A percentile compares a stretch with the other conserved stretches of the same genome.
Evolutionary conservation across 2,329 filamentous ascomycete genomes (phyloP).

Genomic region (Paraphaeosphaeria sporulosa): DNA sequence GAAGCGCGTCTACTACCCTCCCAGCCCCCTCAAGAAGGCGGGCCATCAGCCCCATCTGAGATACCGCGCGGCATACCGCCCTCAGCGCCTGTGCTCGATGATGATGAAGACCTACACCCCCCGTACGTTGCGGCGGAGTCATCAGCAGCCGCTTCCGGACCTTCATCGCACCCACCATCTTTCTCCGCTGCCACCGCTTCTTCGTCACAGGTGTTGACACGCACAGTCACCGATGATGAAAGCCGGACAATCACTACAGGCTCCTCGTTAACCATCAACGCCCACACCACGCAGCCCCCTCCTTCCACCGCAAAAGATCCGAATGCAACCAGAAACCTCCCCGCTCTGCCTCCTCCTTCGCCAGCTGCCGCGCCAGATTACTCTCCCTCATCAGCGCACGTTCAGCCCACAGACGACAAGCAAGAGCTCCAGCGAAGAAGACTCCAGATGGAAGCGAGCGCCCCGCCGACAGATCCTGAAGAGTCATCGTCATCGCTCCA

Average conservation of each 20-base stretch:
- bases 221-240: constrained; percentile 26
- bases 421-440: constrained; percentile 70
- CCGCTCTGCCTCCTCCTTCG: constrained; percentile 30
- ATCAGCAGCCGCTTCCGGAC: constrained; percentile 32
- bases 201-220: constrained; percentile 24
- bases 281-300: constrained; percentile 16
- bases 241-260: constrained; percentile 24
- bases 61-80: constrained; percentile 40
- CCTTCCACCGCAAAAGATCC: constrained; percentile 23
- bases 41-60: constrained; percentile 53
- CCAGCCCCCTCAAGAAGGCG: constrained; percentile 66
- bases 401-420: constrained; percentile 72
- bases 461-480: constrained; percentile 42
- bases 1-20: constrained; percentile 84
- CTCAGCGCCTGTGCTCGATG: constrained; percentile 46
- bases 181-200: constrained; percentile 28
- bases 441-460: constrained; percentile 52
- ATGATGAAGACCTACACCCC: constrained; percentile 39
- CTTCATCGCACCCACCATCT: constrained; percentile 35
- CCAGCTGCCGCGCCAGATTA: constrained; percentile 33
- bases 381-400: constrained; percentile 38
- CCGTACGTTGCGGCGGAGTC: constrained; percentile 31
- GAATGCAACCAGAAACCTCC: constrained; percentile 26
- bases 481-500: constrained; percentile 24
- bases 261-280: constrained; percentile 37